These are phyloP conservation scores for Scenedesmus sp. DNA, from an alignment of 163 green algal species.

Conservation along the genomic window DNA sequence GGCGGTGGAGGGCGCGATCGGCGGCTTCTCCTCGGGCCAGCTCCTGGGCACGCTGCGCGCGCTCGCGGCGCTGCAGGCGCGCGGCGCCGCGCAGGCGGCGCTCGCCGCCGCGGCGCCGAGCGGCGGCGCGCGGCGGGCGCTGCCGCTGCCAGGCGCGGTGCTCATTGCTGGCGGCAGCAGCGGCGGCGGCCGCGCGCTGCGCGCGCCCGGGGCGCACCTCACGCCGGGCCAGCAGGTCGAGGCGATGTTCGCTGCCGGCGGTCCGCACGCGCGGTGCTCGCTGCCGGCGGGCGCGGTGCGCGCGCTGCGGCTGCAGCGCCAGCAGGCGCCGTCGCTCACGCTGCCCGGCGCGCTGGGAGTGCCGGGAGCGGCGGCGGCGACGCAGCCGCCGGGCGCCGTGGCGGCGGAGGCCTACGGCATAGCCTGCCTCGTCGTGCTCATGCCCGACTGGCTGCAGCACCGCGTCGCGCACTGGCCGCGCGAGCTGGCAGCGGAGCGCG, in stretches of 20 bases:
- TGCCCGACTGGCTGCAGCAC: conserved; percentile 35
- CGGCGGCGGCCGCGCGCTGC: background rate
- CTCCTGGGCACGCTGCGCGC: conserved; percentile 8
- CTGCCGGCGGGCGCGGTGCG: too few species aligned
- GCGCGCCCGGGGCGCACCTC: background rate
- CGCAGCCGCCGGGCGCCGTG: conserved; percentile 10
- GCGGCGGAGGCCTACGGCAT: conserved; percentile 31
- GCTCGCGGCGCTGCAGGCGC: background rate
- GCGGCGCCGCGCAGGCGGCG: background rate
- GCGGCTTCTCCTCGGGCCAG: background rate
- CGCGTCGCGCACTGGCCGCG: conserved; percentile 16
- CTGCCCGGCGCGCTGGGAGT: too few species aligned
- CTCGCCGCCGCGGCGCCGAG: conserved; percentile 8
- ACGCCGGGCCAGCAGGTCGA: background rate
- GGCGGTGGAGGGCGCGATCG: conserved; percentile 9
- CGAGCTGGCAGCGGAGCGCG: conserved; percentile 16
- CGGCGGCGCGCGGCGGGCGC: background rate
- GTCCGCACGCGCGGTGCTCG: too few species aligned
- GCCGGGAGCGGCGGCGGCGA: background rate
- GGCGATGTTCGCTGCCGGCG: too few species aligned
- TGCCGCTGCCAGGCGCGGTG: background rate
- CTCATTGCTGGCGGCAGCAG: background rate
- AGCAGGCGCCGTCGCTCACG: too few species aligned
- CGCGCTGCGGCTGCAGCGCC: too few species aligned
- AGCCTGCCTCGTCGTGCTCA: conserved; percentile 24